Conservation (phyloP, 1,284 basidiomycete species). For the Agaricales sp. region DNA sequence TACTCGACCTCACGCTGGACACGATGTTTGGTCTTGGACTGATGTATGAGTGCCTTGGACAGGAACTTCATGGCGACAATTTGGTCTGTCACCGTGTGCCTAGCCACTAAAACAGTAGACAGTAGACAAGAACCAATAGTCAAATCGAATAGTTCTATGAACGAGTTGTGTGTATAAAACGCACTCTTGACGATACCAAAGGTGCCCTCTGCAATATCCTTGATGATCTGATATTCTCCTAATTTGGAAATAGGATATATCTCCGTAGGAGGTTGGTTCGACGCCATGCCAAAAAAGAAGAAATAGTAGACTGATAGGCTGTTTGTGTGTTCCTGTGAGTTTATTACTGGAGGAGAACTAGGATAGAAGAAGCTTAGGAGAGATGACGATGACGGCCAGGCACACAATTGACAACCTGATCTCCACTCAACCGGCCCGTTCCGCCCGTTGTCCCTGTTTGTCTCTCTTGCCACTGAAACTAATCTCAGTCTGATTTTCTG, state of each 20-base stretch:
- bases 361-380: background rate
- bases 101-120: constrained; percentile 59
- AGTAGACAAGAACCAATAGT: constrained; percentile 10
- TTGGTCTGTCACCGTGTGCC: constrained; percentile 90
- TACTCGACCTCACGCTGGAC: constrained; percentile 96
- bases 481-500: no score
- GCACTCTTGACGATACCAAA: constrained; percentile 98
- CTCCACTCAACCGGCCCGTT: no score
- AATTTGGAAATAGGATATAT: constrained; percentile 52
- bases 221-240: constrained; percentile 68
- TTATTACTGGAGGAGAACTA: background rate
- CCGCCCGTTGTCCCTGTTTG: no score
- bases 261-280: background rate
- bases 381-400: background rate
- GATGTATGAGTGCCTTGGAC: constrained; percentile 88
- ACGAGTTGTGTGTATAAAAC: no score
- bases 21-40: constrained; percentile 83
- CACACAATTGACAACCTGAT: no score
- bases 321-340: no score
- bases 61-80: constrained; percentile 98
- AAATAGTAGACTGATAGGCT: no score
- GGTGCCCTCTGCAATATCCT: constrained; percentile 80
- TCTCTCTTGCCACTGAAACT: no score
- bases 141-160: no score
- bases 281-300: no score